A percentile compares a stretch with the other conserved stretches of the same genome.
These are phyloP conservation scores for Sporopachydermia quercuum DNA, from an alignment of 805 yeast genomes.

Conservation along the genomic window DNA sequence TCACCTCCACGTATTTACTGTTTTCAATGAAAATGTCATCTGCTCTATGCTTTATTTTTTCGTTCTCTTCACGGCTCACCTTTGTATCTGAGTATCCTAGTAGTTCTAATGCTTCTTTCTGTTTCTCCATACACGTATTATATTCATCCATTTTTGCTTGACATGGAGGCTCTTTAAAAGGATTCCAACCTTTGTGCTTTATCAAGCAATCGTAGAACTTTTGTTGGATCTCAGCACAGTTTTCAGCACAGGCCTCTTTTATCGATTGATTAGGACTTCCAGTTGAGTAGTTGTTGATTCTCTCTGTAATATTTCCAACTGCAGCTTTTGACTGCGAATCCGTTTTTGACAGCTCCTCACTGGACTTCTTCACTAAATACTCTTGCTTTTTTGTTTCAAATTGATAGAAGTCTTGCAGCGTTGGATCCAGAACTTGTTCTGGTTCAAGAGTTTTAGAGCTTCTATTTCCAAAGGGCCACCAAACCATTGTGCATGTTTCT, in stretches of 20 bases:
- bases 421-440: neutral
- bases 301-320: no score
- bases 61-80: conserved; percentile 6
- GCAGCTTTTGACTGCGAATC: no score
- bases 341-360: neutral
- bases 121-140: conserved; percentile 15
- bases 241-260: neutral
- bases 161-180: conserved; percentile 11
- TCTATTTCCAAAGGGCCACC: neutral
- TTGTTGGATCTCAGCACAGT: conserved; percentile 1
- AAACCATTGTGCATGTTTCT: no score
- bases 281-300: no score
- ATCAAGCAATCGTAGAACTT: neutral
- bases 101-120: conserved; percentile 13
- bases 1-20: conserved; percentile 5
- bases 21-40: conserved; percentile 16
- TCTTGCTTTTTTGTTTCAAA: neutral
- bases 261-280: neutral
- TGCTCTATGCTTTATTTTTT: conserved; percentile 12
- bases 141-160: conserved; percentile 11
- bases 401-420: neutral
- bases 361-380: neutral
- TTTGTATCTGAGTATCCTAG: conserved; percentile 13
- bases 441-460: neutral
- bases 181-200: neutral